Evolutionary conservation across 1,139 yeast species (phyloP).

Genomic region (Geotrichum aggregatum): DNA sequence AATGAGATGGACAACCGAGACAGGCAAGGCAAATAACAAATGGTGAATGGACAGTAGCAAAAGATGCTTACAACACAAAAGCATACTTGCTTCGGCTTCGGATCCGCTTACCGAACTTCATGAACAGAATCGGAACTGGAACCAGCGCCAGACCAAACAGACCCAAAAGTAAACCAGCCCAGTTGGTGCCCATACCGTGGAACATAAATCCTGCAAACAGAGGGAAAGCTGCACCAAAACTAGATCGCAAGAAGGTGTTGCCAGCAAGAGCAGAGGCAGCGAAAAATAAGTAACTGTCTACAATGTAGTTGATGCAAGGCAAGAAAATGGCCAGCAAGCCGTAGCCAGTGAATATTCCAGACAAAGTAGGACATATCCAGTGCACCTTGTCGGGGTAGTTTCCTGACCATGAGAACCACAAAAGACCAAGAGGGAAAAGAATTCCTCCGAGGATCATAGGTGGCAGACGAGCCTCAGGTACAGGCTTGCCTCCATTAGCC

Average conservation of each 20-base stretch:
- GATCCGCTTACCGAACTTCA: conserved; percentile 56
- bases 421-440: conserved; percentile 67
- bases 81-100: conserved; percentile 67
- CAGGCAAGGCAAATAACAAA: too few species aligned
- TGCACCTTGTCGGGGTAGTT: conserved; percentile 61
- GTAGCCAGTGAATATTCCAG: conserved; percentile 67
- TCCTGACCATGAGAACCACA: conserved; percentile 88
- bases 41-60: too few species aligned
- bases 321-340: conserved; percentile 74
- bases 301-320: conserved; percentile 72
- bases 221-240: conserved; percentile 73
- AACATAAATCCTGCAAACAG: conserved; percentile 76
- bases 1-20: too few species aligned
- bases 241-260: conserved; percentile 77
- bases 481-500: conserved; percentile 53
- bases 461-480: conserved; percentile 76
- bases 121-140: conserved; percentile 75
- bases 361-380: conserved; percentile 82
- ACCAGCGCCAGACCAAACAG: conserved; percentile 56
- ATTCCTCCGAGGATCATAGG: conserved; percentile 70
- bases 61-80: too few species aligned
- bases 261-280: conserved; percentile 93
- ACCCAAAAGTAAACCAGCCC: conserved; percentile 81
- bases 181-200: conserved; percentile 63
- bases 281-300: conserved; percentile 70